Base-by-base conservation (phyloP, 345 rosid species). In the Crucihimalaya himalaica region DNA sequence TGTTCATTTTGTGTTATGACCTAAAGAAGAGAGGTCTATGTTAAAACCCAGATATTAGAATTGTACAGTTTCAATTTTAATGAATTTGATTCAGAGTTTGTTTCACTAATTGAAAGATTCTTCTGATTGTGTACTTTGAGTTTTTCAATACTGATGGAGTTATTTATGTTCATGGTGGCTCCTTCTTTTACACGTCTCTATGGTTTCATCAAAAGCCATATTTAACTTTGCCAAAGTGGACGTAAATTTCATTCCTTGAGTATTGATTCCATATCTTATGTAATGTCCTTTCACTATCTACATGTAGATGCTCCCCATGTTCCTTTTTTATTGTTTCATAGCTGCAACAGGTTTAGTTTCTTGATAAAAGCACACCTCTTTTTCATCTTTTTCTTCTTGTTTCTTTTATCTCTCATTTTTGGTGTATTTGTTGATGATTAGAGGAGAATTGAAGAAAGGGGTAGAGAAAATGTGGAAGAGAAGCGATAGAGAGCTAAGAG, bases 201-300 rank as follows among this genome's bases (percentile, higher is more conserved):
- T 53, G 39, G 67, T 48, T 66, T 31, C 45, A 14, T 73, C 65
- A 68, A 62, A 73, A 62, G 78, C 75, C 66, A 66, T 48, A 40
- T 66, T 58, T 46, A 8, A 34, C 39, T 66, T 66, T 48, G 55
- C 14, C 39, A 20, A 56, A 69, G 64, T 64, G 65, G 78, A 28
- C 3, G 34, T 37, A 64, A 64, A 70, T 60, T 53, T 39, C 70
- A 55, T 69, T 57, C 77, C 60, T 6, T 66, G 5, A 71, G 81
- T 64, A 73, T 48, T 62, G 75, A 68, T 73, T 78, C 78, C 75
- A 73, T 78, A 72, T 72, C 74, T 73, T 56, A 62, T 54, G 78
- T 62, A 18, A 61, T 72, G 81, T 16, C 74, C 43, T 78, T 57
- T 78, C 81, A 50, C 70, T 53, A 42, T 51, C 58, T 31, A 20